A percentile compares a stretch with the other conserved stretches of the same genome.
These are phyloP conservation scores for Thermomyces lanuginosus DNA, from an alignment of 2,329 filamentous ascomycete genomes.

Conservation along the genomic window DNA sequence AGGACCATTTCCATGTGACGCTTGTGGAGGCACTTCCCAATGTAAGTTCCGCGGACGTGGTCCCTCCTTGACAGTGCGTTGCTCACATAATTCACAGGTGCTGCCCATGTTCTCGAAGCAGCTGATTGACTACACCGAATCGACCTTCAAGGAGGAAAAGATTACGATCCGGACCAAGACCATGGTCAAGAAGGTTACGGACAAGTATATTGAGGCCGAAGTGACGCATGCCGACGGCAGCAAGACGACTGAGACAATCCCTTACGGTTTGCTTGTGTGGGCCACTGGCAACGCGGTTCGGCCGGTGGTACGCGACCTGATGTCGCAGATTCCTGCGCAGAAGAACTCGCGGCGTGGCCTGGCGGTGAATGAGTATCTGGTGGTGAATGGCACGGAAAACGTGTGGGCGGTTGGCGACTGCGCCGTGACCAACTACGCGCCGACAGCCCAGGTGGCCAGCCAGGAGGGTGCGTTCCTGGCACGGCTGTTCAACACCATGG, in stretches of 20 bases:
- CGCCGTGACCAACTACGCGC: constrained; percentile 91
- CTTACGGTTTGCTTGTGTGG: constrained; percentile 94
- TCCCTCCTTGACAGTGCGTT: neutral
- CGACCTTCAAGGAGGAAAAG: constrained; percentile 96
- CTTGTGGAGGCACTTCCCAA: constrained; percentile 94
- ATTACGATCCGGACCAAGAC: constrained; percentile 97
- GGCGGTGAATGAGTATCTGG: constrained; percentile 95
- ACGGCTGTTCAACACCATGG: constrained; percentile 96
- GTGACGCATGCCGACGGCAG: constrained; percentile 63
- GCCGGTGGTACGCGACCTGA: constrained; percentile 76
- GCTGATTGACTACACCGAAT: constrained; percentile 97
- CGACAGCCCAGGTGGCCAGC: constrained; percentile 87
- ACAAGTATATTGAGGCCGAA: constrained; percentile 85
- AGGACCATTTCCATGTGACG: constrained; percentile 89
- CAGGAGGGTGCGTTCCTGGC: constrained; percentile 94
- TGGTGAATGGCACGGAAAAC: constrained; percentile 91
- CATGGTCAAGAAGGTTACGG: constrained; percentile 93
- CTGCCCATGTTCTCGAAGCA: constrained; percentile 98
- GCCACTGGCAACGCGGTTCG: constrained; percentile 92
- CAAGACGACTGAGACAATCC: constrained; percentile 66
- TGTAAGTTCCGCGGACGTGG: constrained; percentile 26
- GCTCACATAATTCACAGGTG: constrained; percentile 29
- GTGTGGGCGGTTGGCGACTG: constrained; percentile 98
- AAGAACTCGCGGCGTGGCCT: constrained; percentile 89
- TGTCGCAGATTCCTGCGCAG: constrained; percentile 81